These are phyloP conservation scores for Glycine soja DNA, from an alignment of 306 rosid genomes.

Conservation along the genomic window DNA sequence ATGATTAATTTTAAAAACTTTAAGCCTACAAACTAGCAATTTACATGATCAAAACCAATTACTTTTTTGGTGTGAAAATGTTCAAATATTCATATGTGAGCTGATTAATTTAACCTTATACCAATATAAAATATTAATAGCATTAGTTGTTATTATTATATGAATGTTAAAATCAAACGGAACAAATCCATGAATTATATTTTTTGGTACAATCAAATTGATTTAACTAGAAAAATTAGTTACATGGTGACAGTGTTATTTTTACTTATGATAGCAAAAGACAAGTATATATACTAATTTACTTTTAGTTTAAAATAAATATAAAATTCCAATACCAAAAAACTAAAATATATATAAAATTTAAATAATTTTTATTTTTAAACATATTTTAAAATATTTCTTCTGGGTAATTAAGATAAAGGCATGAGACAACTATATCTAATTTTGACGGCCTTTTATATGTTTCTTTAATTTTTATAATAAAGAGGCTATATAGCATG, in stretches of 20 bases:
- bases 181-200: background rate
- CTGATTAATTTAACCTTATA: too few relatives aligned
- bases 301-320: background rate
- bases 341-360: too few relatives aligned
- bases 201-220: background rate
- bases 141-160: background rate
- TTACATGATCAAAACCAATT: too few relatives aligned
- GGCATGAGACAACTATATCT: background rate
- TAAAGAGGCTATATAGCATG: too few relatives aligned
- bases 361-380: background rate
- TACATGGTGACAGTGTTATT: background rate
- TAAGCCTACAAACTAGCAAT: too few relatives aligned
- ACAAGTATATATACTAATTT: background rate
- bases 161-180: background rate
- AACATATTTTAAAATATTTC: background rate
- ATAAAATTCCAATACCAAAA: too few relatives aligned
- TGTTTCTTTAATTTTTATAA: background rate
- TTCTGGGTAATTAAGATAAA: background rate
- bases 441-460: background rate
- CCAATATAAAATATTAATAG: background rate
- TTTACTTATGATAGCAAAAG: too few relatives aligned
- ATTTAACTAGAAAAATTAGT: background rate
- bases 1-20: too few relatives aligned
- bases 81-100: too few relatives aligned
- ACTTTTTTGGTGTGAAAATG: too few relatives aligned